These are phyloP conservation scores for Calamus simplicifolius DNA, from an alignment of 176 grass and related monocot genomes.

Conservation along the genomic window DNA sequence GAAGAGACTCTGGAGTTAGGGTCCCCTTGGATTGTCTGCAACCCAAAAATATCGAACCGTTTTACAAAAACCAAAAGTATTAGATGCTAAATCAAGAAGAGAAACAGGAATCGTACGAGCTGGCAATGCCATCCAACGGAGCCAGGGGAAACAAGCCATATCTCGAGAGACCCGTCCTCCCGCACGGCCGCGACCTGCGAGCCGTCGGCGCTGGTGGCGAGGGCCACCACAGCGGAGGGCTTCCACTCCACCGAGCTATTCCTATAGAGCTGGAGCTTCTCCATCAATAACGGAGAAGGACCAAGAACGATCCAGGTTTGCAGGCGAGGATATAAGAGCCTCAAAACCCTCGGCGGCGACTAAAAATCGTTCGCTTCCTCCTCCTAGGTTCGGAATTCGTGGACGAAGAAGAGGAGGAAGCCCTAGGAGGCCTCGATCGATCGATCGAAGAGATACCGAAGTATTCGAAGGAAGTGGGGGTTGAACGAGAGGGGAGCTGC, in stretches of 20 bases:
- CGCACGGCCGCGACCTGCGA: conserved; percentile 81
- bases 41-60: conserved; percentile 12
- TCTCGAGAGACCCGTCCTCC: conserved; percentile 68
- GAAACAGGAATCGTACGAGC: conserved; percentile 44
- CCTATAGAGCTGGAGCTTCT: conserved; percentile 66
- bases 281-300: conserved; percentile 28
- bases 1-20: conserved; percentile 49
- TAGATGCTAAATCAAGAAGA: not conserved
- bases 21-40: conserved; percentile 82
- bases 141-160: conserved; percentile 93
- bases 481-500: no score
- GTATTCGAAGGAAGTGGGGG: no score
- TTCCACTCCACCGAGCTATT: conserved; percentile 53
- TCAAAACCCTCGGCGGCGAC: no score
- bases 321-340: no score
- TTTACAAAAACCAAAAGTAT: not conserved
- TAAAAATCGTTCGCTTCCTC: no score
- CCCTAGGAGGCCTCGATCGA: no score
- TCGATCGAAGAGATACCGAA: no score
- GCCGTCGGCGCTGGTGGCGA: conserved; percentile 56
- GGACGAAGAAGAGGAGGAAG: no score
- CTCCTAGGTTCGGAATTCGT: no score
- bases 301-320: no score
- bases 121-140: conserved; percentile 98
- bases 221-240: conserved; percentile 58